A percentile compares a stretch with the other conserved stretches of the same genome.
Conservation (phyloP, 805 yeast genomes). For the Yamadazyma philogaea region DNA sequence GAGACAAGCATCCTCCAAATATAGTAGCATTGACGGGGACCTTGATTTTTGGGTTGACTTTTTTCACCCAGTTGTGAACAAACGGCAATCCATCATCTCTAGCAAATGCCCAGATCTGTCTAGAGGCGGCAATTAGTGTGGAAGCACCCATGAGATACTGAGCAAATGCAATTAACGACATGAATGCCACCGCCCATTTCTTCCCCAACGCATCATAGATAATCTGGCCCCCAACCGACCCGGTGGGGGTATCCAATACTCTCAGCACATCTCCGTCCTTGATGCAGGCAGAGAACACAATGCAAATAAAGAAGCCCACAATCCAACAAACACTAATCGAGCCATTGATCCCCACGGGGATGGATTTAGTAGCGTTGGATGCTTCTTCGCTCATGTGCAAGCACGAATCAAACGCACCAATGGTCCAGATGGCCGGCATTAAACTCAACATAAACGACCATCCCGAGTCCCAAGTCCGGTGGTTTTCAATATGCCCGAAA, state of each 20-base stretch:
- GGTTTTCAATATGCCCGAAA: constrained; percentile 51
- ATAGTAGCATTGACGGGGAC: constrained; percentile 66
- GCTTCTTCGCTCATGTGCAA: constrained; percentile 76
- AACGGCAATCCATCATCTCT: constrained; percentile 78
- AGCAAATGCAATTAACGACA: constrained; percentile 55
- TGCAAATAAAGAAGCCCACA: constrained; percentile 55
- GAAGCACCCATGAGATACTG: constrained; percentile 71
- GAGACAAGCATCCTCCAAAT: constrained; percentile 48
- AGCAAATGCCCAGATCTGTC: constrained; percentile 74
- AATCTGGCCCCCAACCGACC: constrained; percentile 65
- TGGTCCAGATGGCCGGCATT: constrained; percentile 74
- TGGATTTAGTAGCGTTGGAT: constrained; percentile 56
- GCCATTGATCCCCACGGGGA: constrained; percentile 62
- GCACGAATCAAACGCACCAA: constrained; percentile 70
- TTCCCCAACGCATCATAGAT: constrained; percentile 60
- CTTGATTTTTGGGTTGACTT: constrained; percentile 50
- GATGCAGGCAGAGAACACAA: constrained; percentile 55
- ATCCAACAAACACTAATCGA: constrained; percentile 56
- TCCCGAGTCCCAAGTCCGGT: constrained; percentile 44
- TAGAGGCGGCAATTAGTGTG: constrained; percentile 58
- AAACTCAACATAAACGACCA: constrained; percentile 51
- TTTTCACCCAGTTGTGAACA: constrained; percentile 49
- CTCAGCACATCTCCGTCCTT: constrained; percentile 41
- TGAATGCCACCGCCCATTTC: constrained; percentile 62
- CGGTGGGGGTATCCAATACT: constrained; percentile 46